Evolutionary conservation across 73 alveolate genomes (phyloP), one percentile per base, ranked within the genome.

Genomic region (Paramecium pentaurelia): DNA sequence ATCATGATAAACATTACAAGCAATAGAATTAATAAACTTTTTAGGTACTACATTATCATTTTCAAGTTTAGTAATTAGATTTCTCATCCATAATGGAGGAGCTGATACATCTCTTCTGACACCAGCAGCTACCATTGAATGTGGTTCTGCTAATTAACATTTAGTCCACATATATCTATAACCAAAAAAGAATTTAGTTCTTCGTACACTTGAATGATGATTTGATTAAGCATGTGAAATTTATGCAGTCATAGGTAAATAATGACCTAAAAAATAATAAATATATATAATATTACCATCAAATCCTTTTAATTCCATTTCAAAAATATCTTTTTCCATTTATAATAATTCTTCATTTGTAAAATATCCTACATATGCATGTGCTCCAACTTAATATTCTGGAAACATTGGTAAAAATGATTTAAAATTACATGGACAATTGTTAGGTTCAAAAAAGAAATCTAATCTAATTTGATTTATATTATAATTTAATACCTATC

Each of bases 131-230:
- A 96, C 97, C 54, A 89, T 49, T 7, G 97, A 90, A 51, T 94
- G 95, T 7, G 96, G 95, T 47, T 95, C 98, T 49, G 97, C 95
- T 9, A 96, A 68, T 91, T 96, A 92, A 20, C 75, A 71, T 30
- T 91, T 80, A 25, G 98, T 95, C 99, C 99, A 96, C 97, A 96
- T 92, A 83, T 96, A 96, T 84, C 99, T 87, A 12, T 92, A 93
- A 38, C 96, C 96, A 91, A 96, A 96, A 93, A 96, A 96, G 96
- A 95, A 96, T 91, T 96, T 96, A 0, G 98, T 95, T 83, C 99
- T 95, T 34, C 95, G 90, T 6, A 96, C 93, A 44, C 58, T 58
- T 40, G 91, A 20, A 42, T 80, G 49, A 44, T 80, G 91, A 34
- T 94, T 95, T 36, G 89, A 80, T 37, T 92, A 94, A 12, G 95